These are phyloP conservation scores for Beta lomatogona DNA, from an alignment of 179 eudicot genomes.

Conservation along the genomic window DNA sequence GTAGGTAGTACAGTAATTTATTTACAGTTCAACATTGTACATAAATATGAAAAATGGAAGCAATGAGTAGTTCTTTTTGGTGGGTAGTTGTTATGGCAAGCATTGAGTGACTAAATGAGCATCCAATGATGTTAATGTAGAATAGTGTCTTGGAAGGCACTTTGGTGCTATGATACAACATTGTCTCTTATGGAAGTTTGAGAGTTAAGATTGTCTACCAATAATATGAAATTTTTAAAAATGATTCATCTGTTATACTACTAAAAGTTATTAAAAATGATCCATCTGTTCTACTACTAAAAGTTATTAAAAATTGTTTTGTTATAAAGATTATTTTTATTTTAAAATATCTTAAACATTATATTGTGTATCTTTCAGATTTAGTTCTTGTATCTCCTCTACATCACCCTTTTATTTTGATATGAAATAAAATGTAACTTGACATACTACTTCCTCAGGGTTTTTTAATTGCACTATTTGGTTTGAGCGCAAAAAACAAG, in stretches of 20 bases:
- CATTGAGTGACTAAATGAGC: constrained; percentile 9
- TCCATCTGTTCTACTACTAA: no score
- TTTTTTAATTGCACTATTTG: no score
- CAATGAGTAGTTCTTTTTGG: constrained; percentile 32
- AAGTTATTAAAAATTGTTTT: no score
- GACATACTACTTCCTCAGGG: no score
- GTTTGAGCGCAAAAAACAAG: no score
- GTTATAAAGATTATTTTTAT: no score
- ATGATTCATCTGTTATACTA: not conserved
- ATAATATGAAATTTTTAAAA: not conserved
- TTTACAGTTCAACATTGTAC: constrained; percentile 7
- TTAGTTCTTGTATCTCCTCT: no score
- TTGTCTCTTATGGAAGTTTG: constrained; percentile 12
- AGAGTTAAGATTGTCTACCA: not conserved
- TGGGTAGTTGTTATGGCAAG: constrained; percentile 29
- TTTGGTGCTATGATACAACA: constrained; percentile 11
- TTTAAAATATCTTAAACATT: no score
- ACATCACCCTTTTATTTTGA: no score
- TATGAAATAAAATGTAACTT: no score
- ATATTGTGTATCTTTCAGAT: no score
- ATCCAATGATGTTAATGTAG: constrained; percentile 18
- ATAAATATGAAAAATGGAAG: constrained; percentile 18
- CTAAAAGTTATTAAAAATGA: no score
- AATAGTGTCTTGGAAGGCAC: constrained; percentile 11
- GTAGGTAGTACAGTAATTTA: constrained; percentile 14